A percentile compares a stretch with the other conserved stretches of the same genome.
phyloP scores from a whole-genome alignment of 768 basidiomycete species.

The Epithele typhae region DNA sequence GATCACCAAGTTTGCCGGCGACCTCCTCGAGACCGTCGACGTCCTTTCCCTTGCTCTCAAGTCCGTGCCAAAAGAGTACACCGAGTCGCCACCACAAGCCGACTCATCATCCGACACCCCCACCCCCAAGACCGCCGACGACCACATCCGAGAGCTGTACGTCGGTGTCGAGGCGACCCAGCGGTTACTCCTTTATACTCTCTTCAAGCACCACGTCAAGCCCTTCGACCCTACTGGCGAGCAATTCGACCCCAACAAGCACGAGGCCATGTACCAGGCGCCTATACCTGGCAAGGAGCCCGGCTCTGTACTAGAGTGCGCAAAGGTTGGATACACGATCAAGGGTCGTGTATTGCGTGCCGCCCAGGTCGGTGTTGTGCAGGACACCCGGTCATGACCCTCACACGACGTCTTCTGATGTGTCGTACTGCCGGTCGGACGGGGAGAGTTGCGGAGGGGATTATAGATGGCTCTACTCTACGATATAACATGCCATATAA shows the following conservation, averaged over 20 bases:
- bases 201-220: conserved; percentile 89
- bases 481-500: conserved; percentile 21
- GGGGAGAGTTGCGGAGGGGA: conserved; percentile 4
- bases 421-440: not conserved
- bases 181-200: conserved; percentile 80
- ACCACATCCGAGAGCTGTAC: conserved; percentile 67
- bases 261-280: conserved; percentile 93
- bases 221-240: conserved; percentile 92
- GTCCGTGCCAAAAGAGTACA: conserved; percentile 57
- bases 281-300: conserved; percentile 87
- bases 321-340: conserved; percentile 90
- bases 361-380: conserved; percentile 94
- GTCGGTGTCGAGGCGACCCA: conserved; percentile 91
- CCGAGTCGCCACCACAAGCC: conserved; percentile 22
- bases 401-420: not conserved
- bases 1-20: conserved; percentile 86
- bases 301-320: conserved; percentile 86
- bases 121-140: conserved; percentile 48
- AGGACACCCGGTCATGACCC: conserved; percentile 45
- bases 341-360: conserved; percentile 91
- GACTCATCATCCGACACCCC: conserved; percentile 24
- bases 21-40: conserved; percentile 87
- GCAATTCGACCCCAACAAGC: conserved; percentile 89
- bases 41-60: conserved; percentile 83
- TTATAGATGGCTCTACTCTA: conserved; percentile 16